Base-by-base conservation (phyloP, 1,284 basidiomycete species). In the Tylopilus sp. region DNA sequence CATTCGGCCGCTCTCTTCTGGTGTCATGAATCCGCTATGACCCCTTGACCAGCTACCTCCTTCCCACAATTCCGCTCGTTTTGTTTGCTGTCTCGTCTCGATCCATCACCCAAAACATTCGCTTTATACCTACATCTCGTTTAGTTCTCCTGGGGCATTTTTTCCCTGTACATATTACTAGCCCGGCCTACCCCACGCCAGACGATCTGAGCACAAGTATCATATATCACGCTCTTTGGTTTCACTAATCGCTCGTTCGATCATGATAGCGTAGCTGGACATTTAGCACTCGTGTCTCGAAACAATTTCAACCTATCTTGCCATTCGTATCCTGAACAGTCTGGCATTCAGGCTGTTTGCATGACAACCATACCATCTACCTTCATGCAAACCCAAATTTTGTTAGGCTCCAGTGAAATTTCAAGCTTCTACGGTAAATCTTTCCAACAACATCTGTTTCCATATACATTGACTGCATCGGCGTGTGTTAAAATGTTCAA, bases 31-130 rank as follows among this genome's bases (percentile, higher is more conserved):
- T 20, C 7, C 11, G 4, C 47, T 14, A 52, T 36, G 60, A 52
- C 31, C 36, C 15, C 24, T 46, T 46, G 43, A 46, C 18, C 17
- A 48, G 7, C 37, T 42, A 26, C 20, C 18, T 12, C 20, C 15
- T 28, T 41, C 17, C 24, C 39, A 50, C 18, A 46, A 33, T 47
- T 46, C 36, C 60, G 9, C 48, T 66, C 64, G 35, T 66, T 62
- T 53, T 44, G 14, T 24, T 17, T 31, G 30, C 17, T 20, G 14
- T 12, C 5, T 24, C 6, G 2, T 33, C 20, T 45, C 11, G 29
- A 30, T 21, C 21, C 35, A 36, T 40, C 20, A 7, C 20, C 14
- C 12, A 1, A 40, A 48, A 37, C 50, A 38, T 34, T 50, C 39
- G 5, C 33, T 53, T 47, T 26, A 64, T 49, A 57, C 44, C 52